Percentiles rank a stretch among this genome's conserved stretches.
Conservation (phyloP, 2,329 filamentous ascomycete genomes). For the Colletotrichum orbiculare region DNA sequence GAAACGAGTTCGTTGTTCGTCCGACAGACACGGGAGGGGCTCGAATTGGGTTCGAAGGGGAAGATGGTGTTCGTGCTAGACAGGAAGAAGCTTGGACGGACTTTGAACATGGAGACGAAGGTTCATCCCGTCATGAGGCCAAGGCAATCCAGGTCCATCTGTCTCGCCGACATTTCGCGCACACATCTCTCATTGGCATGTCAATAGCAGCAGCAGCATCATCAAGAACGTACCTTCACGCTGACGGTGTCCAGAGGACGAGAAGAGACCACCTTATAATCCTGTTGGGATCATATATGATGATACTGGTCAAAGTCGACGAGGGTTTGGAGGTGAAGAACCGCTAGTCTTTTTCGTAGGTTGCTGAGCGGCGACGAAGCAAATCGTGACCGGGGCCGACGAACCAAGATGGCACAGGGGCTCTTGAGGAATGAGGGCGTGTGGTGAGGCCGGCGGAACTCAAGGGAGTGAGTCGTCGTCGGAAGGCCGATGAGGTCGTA, state of each 20-base stretch:
- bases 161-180: not conserved
- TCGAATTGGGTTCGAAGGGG: conserved; percentile 12
- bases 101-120: conserved; percentile 14
- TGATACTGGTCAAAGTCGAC: not conserved
- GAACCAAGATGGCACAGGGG: conserved; percentile 37
- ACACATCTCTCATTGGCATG: no score
- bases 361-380: conserved; percentile 20
- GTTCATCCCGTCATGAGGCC: conserved; percentile 29
- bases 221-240: conserved; percentile 37
- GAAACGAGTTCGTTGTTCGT: conserved; percentile 37
- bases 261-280: conserved; percentile 29
- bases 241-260: conserved; percentile 25
- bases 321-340: conserved; percentile 1
- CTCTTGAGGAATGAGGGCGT: conserved; percentile 34
- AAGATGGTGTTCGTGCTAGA: conserved; percentile 34
- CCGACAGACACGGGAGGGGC: conserved; percentile 9
- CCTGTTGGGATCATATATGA: conserved; percentile 35
- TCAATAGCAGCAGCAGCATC: no score
- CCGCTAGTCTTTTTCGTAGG: conserved; percentile 3
- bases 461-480: conserved; percentile 50
- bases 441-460: conserved; percentile 39
- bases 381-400: conserved; percentile 26
- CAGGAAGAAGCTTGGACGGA: conserved; percentile 20
- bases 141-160: not conserved
- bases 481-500: conserved; percentile 41